A percentile compares a stretch with the other conserved stretches of the same genome.
These are phyloP conservation scores for Colletotrichum sp. DNA, from an alignment of 2,329 filamentous ascomycete genomes.

Conservation along the genomic window DNA sequence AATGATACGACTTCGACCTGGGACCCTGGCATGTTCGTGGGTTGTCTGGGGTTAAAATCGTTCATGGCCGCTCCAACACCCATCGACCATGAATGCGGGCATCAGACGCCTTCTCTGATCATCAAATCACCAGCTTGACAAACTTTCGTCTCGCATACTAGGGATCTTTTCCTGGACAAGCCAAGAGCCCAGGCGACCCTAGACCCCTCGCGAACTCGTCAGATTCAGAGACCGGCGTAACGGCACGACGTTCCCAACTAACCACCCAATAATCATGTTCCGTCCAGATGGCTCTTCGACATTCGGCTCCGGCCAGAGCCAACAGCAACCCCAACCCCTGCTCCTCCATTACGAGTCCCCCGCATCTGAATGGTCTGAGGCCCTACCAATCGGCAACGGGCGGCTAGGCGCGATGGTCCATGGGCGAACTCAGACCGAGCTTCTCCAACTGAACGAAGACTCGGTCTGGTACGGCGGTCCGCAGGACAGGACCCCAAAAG, in stretches of 20 bases:
- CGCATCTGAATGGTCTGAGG: slow-evolving; percentile 33
- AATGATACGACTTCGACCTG: slow-evolving; percentile 10
- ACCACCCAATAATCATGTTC: slow-evolving; percentile 1
- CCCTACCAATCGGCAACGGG: slow-evolving; percentile 49
- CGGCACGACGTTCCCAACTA: slow-evolving; percentile 12
- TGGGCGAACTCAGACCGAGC: slow-evolving; percentile 37
- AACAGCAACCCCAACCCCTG: not conserved
- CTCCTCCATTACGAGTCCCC: slow-evolving; percentile 32
- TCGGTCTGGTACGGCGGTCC: slow-evolving; percentile 48
- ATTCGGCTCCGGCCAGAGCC: not conserved
- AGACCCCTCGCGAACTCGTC: not conserved
- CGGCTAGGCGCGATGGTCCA: slow-evolving; percentile 43
- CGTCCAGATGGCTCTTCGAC: not conserved
- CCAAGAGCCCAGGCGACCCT: not conserved
- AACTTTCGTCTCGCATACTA: not conserved
- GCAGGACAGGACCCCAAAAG: slow-evolving; percentile 41
- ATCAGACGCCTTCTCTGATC: not conserved
- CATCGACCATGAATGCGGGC: not conserved
- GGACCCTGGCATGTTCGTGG: slow-evolving; percentile 1
- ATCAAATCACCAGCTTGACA: not conserved
- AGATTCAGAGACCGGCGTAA: not conserved
- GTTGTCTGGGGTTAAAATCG: slow-evolving; percentile 19
- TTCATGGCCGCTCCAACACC: not conserved
- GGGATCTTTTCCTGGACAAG: not conserved
- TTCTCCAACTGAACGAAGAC: slow-evolving; percentile 51